Evolutionary conservation across 345 rosid genomes (phyloP).

Genomic region (Barbarea vulgaris): DNA sequence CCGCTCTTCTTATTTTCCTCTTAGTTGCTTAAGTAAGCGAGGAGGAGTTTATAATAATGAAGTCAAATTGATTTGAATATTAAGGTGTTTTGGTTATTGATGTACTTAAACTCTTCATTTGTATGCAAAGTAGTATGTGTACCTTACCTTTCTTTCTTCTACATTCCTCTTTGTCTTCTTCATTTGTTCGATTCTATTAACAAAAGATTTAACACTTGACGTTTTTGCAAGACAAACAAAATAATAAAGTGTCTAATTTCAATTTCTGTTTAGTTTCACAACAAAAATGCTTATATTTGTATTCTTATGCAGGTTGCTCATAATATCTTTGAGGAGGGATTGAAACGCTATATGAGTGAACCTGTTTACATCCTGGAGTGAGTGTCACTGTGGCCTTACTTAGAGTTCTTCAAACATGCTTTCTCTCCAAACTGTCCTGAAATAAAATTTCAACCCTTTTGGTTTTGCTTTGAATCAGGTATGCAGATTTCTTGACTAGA

Average conservation of each 20-base stretch:
- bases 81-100: conserved; percentile 5
- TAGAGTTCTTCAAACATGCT: not conserved
- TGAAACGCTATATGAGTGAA: conserved; percentile 89
- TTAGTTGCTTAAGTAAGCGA: conserved; percentile 11
- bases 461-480: conserved; percentile 52
- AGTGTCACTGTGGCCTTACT: conserved; percentile 41
- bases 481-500: conserved; percentile 90
- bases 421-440: conserved; percentile 3
- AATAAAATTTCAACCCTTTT: not conserved
- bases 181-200: not conserved
- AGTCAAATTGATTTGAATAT: conserved; percentile 3
- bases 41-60: not conserved
- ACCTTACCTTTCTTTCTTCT: not conserved
- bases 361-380: conserved; percentile 92
- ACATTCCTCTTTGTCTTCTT: conserved; percentile 7
- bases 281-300: not conserved
- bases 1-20: not conserved
- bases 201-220: not conserved
- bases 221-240: not conserved
- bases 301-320: conserved; percentile 74
- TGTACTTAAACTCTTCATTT: conserved; percentile 6
- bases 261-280: conserved; percentile 2
- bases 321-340: conserved; percentile 89
- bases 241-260: conserved; percentile 10
- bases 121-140: not conserved